Conservation (phyloP, 1,284 basidiomycete genomes). For the Ganoderma multipileum region DNA sequence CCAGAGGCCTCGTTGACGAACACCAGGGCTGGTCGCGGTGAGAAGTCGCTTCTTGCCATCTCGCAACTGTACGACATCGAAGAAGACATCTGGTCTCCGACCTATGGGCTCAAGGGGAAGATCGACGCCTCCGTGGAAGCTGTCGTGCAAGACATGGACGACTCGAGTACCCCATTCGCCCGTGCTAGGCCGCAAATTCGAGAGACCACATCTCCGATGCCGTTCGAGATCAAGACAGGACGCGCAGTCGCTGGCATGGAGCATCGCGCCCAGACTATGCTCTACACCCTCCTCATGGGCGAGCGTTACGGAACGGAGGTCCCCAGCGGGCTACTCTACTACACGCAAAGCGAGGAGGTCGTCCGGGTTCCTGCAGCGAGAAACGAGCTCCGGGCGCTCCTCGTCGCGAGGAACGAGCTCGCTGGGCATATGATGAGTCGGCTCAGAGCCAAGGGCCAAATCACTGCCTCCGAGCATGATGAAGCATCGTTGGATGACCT, state of each 20-base stretch:
- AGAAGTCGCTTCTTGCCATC: conserved; percentile 71
- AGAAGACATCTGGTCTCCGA: conserved; percentile 97
- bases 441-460: conserved; percentile 30
- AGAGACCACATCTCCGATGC: conserved; percentile 54
- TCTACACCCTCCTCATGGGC: conserved; percentile 92
- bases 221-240: conserved; percentile 98
- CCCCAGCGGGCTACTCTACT: conserved; percentile 87
- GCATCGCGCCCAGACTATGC: conserved; percentile 97
- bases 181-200: conserved; percentile 25
- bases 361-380: conserved; percentile 79
- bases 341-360: conserved; percentile 90
- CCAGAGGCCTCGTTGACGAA: conserved; percentile 69
- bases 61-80: conserved; percentile 85
- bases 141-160: conserved; percentile 54
- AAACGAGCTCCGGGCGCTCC: conserved; percentile 87
- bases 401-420: conserved; percentile 87
- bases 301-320: conserved; percentile 85
- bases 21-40: conserved; percentile 58
- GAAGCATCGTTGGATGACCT: conserved; percentile 17
- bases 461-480: conserved; percentile 32
- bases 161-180: conserved; percentile 34
- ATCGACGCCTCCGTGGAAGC: conserved; percentile 90
- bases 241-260: conserved; percentile 80
- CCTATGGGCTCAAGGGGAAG: conserved; percentile 95
- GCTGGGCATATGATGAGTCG: conserved; percentile 73